Evolutionary conservation across 2,329 filamentous ascomycete genomes (phyloP), one percentile per base, ranked within the genome.

Genomic region (Coniella lustricola): DNA sequence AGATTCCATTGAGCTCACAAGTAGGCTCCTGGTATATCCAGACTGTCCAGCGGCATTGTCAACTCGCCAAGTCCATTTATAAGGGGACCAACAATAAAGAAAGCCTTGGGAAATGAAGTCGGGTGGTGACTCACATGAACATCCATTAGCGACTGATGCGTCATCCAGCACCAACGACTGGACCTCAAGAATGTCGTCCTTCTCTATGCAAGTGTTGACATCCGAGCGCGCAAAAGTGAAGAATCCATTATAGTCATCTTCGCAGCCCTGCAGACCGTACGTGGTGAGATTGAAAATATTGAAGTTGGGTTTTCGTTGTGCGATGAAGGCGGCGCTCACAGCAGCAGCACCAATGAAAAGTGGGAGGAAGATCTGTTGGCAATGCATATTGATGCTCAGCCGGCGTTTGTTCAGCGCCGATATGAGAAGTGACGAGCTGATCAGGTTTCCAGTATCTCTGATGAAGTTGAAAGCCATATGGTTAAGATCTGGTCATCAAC

Each of bases 211-310:
- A 16, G 40, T 42, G 12, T 42, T 21, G 12, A 25, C 16, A 17
- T 25, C 40, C 2, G 40, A 32, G 16, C 32, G 22, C 4, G 18
- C 25, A 14, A 32, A 42, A 16, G 40, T 20, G 17, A 42, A 42
- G 17, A 31, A 42, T 22, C 40, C 40, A 25, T 42, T 42, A 13
- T 42, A 33, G 17, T 42, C 40, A 29, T 42, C 40, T 9, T 42
- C 25, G n/a, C 40, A 42, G 31, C 40, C 25, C 13, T 12, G 13
- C 17, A 42, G 22, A 17, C 40, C 40, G 16, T 32, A 42, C 17
- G 40, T 42, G 2, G 40, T 42, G 12, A 42, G 20, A 13, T 42
- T 29, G n/a, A 42, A 12, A 10, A 42, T 4, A 12, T 33, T 29
- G 9, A 16, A 31, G 17, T 21, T 25, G 5, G 17, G 20, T 12